Percentiles rank a stretch among this genome's conserved stretches.
Evolutionary conservation across 129 eudicot species (phyloP).

Genomic region (Arctium lappa): DNA sequence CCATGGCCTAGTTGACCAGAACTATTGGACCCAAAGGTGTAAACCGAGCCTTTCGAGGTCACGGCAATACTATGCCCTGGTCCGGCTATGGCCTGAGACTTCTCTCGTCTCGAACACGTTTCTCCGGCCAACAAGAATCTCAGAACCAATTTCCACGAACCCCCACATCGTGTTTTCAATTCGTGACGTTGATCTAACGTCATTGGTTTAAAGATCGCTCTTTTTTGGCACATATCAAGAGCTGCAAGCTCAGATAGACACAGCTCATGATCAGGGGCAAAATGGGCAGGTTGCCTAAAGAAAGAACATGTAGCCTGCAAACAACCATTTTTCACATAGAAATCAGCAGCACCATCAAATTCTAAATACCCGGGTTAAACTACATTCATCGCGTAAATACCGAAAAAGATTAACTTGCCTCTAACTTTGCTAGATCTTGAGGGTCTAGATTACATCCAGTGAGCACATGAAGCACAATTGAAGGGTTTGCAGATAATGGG

Average conservation of each 20-base stretch:
- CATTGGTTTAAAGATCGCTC: slow-evolving; percentile 92
- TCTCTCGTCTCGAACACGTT: slow-evolving; percentile 81
- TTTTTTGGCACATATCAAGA: slow-evolving; percentile 87
- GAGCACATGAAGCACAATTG: slow-evolving; percentile 92
- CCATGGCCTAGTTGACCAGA: slow-evolving; percentile 98
- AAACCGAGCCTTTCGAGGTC: slow-evolving; percentile 75
- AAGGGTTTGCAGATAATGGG: slow-evolving; percentile 91
- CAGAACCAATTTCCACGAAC: slow-evolving; percentile 90
- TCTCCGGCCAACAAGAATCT: slow-evolving; percentile 91
- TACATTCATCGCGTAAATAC: not conserved
- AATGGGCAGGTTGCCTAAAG: slow-evolving; percentile 95
- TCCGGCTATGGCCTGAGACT: slow-evolving; percentile 95
- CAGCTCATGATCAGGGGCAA: slow-evolving; percentile 82
- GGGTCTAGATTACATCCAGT: slow-evolving; percentile 90
- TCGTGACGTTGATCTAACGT: slow-evolving; percentile 43
- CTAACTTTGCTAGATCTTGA: slow-evolving; percentile 85
- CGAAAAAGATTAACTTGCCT: slow-evolving; percentile 71
- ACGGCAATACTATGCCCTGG: slow-evolving; percentile 96
- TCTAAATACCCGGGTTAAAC: slow-evolving; percentile 31
- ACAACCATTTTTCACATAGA: slow-evolving; percentile 19
- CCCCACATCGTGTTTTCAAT: slow-evolving; percentile 80
- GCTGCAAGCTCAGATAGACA: slow-evolving; percentile 94
- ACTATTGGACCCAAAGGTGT: slow-evolving; percentile 84
- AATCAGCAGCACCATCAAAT: slow-evolving; percentile 94
- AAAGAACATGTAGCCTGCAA: slow-evolving; percentile 97